phyloP scores from a whole-genome alignment of 2,329 filamentous ascomycete species.

The Xylariaceae sp. region DNA sequence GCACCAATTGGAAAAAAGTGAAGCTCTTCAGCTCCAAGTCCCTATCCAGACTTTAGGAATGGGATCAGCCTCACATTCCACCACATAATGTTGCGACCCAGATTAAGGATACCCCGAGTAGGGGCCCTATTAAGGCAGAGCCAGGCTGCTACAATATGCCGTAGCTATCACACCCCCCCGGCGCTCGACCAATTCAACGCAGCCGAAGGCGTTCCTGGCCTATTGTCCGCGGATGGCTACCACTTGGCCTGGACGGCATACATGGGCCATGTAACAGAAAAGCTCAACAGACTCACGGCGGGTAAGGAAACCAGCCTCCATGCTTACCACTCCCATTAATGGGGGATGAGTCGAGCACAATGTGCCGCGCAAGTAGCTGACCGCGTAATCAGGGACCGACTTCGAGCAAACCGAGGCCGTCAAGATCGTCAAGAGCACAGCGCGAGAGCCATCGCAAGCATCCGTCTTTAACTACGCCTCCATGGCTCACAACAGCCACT shows the following conservation, averaged over 20 bases:
- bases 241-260: conserved; percentile 79
- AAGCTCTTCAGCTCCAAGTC: conserved; percentile 7
- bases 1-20: conserved; percentile 19
- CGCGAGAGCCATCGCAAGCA: conserved; percentile 73
- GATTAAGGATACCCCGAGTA: conserved; percentile 48
- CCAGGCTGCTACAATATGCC: background rate
- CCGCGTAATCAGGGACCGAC: conserved; percentile 49
- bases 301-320: conserved; percentile 48
- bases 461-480: conserved; percentile 92
- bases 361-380: background rate
- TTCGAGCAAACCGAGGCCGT: conserved; percentile 59
- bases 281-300: conserved; percentile 68
- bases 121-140: conserved; percentile 31
- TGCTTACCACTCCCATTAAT: no score
- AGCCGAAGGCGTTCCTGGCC: conserved; percentile 54
- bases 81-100: conserved; percentile 47
- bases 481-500: conserved; percentile 88
- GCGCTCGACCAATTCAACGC: conserved; percentile 35
- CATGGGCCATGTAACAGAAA: conserved; percentile 67
- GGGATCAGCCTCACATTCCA: conserved; percentile 13
- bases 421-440: conserved; percentile 67
- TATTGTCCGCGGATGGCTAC: conserved; percentile 68
- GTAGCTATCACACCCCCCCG: conserved; percentile 41
- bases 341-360: no score
- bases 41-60: conserved; percentile 5